Conservation (phyloP, 805 yeast genomes). For the Nakazawaea ambrosiae region DNA sequence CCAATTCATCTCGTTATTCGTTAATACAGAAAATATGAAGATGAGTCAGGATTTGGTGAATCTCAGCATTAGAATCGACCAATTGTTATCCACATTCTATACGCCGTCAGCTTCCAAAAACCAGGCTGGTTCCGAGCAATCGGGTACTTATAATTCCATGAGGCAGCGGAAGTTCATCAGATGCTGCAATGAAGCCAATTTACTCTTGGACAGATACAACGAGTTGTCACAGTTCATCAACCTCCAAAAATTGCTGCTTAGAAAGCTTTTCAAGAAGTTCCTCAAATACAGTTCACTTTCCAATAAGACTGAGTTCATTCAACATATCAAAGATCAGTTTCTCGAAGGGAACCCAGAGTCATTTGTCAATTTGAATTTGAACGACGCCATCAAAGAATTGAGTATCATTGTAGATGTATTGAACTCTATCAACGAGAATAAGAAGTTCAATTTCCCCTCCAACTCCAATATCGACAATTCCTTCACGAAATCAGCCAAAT, state of each 20-base stretch:
- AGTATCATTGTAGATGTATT: slow-evolving; percentile 47
- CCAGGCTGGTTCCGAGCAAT: background rate
- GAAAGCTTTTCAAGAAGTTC: slow-evolving; percentile 70
- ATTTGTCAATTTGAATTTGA: slow-evolving; percentile 54
- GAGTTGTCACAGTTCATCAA: slow-evolving; percentile 63
- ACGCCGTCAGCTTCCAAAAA: background rate
- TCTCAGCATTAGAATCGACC: slow-evolving; percentile 8
- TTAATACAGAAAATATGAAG: slow-evolving; percentile 63
- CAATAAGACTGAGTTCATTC: slow-evolving; percentile 25
- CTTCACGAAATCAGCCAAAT: slow-evolving; percentile 16
- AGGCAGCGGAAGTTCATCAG: slow-evolving; percentile 14
- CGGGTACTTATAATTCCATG: background rate
- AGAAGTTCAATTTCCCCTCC: background rate
- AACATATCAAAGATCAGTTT: slow-evolving; percentile 22
- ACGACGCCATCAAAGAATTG: slow-evolving; percentile 54
- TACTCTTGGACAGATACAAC: slow-evolving; percentile 46
- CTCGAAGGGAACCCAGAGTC: slow-evolving; percentile 37
- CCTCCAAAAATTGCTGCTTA: slow-evolving; percentile 66
- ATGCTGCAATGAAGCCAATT: slow-evolving; percentile 30
- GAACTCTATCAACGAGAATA: slow-evolving; percentile 9
- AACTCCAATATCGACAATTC: slow-evolving; percentile 11
- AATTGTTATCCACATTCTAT: background rate
- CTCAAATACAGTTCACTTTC: slow-evolving; percentile 33
- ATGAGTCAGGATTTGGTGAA: slow-evolving; percentile 39
- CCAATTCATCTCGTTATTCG: slow-evolving; percentile 54